Evolutionary conservation across 805 yeast genomes (phyloP).

Genomic region (Cyberlindnera subsufficiens): DNA sequence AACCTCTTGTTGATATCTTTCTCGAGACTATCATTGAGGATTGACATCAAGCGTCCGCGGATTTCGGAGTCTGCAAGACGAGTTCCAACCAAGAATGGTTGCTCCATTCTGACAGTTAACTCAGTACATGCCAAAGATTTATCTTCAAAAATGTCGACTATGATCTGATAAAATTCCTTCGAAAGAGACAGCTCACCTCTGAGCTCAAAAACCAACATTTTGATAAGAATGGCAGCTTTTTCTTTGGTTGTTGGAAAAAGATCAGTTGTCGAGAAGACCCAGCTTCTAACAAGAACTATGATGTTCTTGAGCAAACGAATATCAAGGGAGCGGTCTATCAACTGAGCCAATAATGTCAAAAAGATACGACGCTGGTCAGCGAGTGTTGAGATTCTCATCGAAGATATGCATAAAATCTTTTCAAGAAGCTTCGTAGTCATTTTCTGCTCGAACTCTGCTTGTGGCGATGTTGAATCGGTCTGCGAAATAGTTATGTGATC

Average conservation of each 20-base stretch:
- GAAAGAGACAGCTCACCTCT: conserved; percentile 79
- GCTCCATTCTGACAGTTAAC: conserved; percentile 91
- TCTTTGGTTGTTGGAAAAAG: conserved; percentile 93
- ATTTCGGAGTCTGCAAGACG: conserved; percentile 69
- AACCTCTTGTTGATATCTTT: conserved; percentile 71
- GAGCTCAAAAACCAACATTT: conserved; percentile 89
- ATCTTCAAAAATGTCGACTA: conserved; percentile 82
- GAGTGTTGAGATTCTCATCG: conserved; percentile 74
- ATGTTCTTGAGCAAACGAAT: conserved; percentile 68
- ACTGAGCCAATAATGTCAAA: conserved; percentile 76
- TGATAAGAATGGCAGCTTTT: conserved; percentile 87
- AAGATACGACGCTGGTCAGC: conserved; percentile 94
- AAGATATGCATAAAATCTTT: conserved; percentile 68
- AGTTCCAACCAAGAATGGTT: conserved; percentile 93
- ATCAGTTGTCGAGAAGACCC: conserved; percentile 85
- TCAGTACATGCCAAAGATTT: conserved; percentile 76
- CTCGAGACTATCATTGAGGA: conserved; percentile 74
- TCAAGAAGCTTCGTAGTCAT: conserved; percentile 74
- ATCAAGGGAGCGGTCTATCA: conserved; percentile 84
- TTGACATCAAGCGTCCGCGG: conserved; percentile 71
- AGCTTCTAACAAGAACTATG: conserved; percentile 68
- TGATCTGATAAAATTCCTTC: conserved; percentile 75
- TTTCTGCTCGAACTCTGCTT: conserved; percentile 64
- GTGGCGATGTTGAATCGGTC: conserved; percentile 29
- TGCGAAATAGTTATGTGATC: conserved; percentile 66